These are phyloP conservation scores for Xylaria sp. DNA, from an alignment of 2,329 filamentous ascomycete genomes.

Conservation along the genomic window DNA sequence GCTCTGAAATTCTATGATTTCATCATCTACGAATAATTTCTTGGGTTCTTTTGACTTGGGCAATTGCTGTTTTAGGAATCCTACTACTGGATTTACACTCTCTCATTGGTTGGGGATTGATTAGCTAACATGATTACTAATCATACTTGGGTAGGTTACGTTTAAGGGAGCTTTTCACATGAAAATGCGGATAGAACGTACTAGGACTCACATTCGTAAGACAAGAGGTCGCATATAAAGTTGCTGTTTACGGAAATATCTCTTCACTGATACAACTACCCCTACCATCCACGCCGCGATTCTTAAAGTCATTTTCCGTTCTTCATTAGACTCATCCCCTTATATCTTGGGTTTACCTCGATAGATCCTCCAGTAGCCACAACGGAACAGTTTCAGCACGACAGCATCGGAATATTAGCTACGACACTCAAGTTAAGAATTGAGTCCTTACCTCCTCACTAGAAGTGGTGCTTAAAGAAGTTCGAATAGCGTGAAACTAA, in stretches of 20 bases:
- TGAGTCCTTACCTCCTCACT: neutral
- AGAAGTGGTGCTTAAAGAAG: too few species aligned
- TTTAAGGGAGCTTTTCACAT: neutral
- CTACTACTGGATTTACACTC: neutral
- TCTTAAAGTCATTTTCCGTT: too few species aligned
- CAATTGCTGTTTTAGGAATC: conserved; percentile 12
- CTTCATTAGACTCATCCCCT: too few species aligned
- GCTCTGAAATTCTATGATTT: neutral
- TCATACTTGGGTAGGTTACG: neutral
- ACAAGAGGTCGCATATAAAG: too few species aligned
- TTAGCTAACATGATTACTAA: neutral
- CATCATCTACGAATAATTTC: neutral
- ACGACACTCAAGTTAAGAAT: neutral
- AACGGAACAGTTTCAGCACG: neutral
- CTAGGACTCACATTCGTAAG: too few species aligned
- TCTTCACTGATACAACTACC: too few species aligned
- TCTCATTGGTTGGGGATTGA: neutral
- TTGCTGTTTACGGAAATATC: too few species aligned
- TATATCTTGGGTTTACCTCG: too few species aligned
- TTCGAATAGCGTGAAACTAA: neutral
- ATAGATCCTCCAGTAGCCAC: neutral
- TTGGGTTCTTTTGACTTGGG: neutral
- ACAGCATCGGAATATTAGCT: neutral
- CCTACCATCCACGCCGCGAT: too few species aligned
- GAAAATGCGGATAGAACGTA: too few species aligned